A percentile compares a stretch with the other conserved stretches of the same genome.
Conservation (phyloP, 768 basidiomycete species). For the Royoungia palumana region DNA sequence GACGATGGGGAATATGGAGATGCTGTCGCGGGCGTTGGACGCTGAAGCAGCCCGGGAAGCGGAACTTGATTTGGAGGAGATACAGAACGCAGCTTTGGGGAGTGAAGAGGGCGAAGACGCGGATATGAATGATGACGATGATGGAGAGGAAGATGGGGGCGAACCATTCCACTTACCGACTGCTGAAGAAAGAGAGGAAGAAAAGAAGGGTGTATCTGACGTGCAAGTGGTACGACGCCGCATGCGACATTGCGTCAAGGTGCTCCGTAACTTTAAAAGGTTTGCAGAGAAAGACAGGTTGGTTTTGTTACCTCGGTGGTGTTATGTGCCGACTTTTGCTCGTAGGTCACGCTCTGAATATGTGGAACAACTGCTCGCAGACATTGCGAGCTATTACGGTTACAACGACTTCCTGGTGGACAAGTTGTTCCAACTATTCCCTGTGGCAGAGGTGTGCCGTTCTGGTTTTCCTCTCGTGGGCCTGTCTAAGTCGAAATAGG, state of each 20-base stretch:
- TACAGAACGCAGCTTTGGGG: conserved; percentile 50
- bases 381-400: conserved; percentile 95
- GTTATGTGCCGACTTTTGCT: conserved; percentile 1
- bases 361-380: conserved; percentile 78
- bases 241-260: conserved; percentile 72
- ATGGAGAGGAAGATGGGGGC: conserved; percentile 30
- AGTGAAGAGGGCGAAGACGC: conserved; percentile 46
- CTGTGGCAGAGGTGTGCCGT: conserved; percentile 76
- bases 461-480: neutral
- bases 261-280: conserved; percentile 69
- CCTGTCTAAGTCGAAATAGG: conserved; percentile 44
- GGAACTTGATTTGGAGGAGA: conserved; percentile 63
- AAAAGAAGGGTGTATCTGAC: conserved; percentile 67
- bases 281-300: conserved; percentile 64
- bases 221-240: conserved; percentile 73
- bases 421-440: conserved; percentile 92
- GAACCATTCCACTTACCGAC: conserved; percentile 66
- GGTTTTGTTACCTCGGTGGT: conserved; percentile 36
- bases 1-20: conserved; percentile 80
- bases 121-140: conserved; percentile 39
- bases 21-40: conserved; percentile 75
- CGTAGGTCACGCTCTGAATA: conserved; percentile 86
- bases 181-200: conserved; percentile 65
- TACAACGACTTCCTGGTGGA: conserved; percentile 95
- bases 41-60: conserved; percentile 64